Conservation (phyloP, 2,329 filamentous ascomycete genomes). For the Colletotrichum limetticola region DNA sequence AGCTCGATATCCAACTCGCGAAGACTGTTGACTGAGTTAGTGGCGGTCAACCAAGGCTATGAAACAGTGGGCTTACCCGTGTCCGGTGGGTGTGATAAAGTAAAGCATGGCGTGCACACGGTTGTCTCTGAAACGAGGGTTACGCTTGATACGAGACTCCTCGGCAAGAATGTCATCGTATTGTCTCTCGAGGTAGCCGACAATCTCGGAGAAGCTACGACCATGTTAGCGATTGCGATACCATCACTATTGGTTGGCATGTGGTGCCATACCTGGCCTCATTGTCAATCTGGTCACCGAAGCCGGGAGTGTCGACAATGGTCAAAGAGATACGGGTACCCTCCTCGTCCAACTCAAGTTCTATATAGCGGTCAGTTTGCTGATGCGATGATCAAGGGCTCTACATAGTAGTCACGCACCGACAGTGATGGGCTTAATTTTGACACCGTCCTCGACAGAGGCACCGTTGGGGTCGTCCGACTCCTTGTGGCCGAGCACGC, state of each 20-base stretch:
- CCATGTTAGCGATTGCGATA: not conserved
- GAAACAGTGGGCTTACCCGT: constrained; percentile 70
- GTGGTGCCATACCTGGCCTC: constrained; percentile 80
- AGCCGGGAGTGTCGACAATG: constrained; percentile 97
- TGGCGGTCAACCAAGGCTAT: not conserved
- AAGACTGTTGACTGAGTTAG: constrained; percentile 67
- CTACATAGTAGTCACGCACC: constrained; percentile 64
- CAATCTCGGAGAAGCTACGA: constrained; percentile 92
- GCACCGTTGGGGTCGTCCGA: constrained; percentile 89
- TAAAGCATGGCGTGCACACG: constrained; percentile 98
- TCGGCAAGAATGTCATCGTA: constrained; percentile 99
- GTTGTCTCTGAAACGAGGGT: constrained; percentile 99
- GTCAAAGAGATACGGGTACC: constrained; percentile 98
- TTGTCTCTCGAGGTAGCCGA: constrained; percentile 98
- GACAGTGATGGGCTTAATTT: constrained; percentile 98
- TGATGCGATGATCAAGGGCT: not conserved
- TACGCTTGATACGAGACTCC: constrained; percentile 99
- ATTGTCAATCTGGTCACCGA: constrained; percentile 99
- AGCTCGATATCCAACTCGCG: constrained; percentile 99
- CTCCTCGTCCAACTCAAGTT: constrained; percentile 96
- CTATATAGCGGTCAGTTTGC: constrained; percentile 56
- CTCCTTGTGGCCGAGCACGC: constrained; percentile 91
- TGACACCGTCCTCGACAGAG: constrained; percentile 95
- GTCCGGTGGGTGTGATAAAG: constrained; percentile 98
- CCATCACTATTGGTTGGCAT: not conserved